Conservation (phyloP, 441 rosid genomes). For the Rhodomyrtus psidioides region DNA sequence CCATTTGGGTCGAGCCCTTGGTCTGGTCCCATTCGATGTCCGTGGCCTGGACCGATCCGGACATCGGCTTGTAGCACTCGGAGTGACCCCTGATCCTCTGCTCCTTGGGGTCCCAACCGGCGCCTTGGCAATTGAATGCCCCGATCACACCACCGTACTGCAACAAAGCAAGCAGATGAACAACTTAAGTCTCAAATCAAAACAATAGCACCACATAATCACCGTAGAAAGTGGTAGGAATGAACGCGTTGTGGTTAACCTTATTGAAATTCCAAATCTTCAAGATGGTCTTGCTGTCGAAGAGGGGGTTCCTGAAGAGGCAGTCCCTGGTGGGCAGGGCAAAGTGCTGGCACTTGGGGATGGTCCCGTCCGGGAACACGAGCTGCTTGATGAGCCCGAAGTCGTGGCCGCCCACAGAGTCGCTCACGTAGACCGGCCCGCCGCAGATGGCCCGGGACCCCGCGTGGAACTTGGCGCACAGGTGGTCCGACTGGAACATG, state of each 20-base stretch:
- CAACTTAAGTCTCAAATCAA: not conserved
- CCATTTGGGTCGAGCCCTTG: conserved; percentile 22
- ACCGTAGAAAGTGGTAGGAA: not conserved
- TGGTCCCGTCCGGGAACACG: conserved; percentile 62
- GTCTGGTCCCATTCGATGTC: conserved; percentile 84
- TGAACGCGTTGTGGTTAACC: conserved; percentile 24
- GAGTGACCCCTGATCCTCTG: conserved; percentile 41
- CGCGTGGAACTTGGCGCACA: conserved; percentile 74
- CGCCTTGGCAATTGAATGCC: conserved; percentile 90
- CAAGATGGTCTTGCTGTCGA: conserved; percentile 56
- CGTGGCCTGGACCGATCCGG: conserved; percentile 40
- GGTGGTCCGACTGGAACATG: conserved; percentile 86
- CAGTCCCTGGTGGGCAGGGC: conserved; percentile 80
- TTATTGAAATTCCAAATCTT: conserved; percentile 82
- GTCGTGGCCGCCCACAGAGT: conserved; percentile 57
- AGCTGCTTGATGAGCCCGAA: conserved; percentile 60
- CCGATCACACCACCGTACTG: conserved; percentile 84
- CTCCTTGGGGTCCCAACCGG: conserved; percentile 68
- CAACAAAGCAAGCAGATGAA: not conserved
- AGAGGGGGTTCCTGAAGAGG: conserved; percentile 66
- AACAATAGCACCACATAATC: not conserved
- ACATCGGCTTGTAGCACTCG: conserved; percentile 46
- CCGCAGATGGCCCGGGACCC: conserved; percentile 81
- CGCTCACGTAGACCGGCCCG: conserved; percentile 74
- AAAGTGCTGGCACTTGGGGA: conserved; percentile 58